phyloP scores from a whole-genome alignment of 106 monocot species.

The Phalaenopsis aphrodite region DNA sequence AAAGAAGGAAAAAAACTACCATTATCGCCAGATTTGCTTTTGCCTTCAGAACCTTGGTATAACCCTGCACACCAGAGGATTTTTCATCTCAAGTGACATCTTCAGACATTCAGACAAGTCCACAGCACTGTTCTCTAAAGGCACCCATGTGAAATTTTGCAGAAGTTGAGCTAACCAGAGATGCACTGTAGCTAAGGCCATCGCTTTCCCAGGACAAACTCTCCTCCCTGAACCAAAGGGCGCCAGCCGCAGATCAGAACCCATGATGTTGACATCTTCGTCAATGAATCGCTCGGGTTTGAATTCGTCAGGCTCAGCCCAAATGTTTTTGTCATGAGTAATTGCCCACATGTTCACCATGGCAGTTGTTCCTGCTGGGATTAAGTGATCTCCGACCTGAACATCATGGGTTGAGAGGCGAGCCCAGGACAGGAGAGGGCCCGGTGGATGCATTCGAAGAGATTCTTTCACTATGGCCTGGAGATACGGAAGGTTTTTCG shows the following conservation, averaged over 20 bases:
- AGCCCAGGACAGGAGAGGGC: conserved; percentile 13
- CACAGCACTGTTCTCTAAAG: neutral
- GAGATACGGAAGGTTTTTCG: conserved; percentile 8
- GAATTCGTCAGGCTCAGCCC: conserved; percentile 16
- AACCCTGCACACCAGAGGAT: conserved; percentile 14
- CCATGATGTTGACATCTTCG: conserved; percentile 15
- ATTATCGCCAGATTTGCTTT: too few species aligned
- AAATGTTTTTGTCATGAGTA: conserved; percentile 16
- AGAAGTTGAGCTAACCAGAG: conserved; percentile 28
- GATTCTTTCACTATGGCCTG: conserved; percentile 24
- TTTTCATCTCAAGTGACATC: conserved; percentile 27
- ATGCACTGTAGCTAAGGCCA: conserved; percentile 22
- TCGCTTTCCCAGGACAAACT: conserved; percentile 25
- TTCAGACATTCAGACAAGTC: conserved; percentile 17
- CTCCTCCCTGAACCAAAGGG: conserved; percentile 23
- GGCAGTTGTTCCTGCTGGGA: conserved; percentile 8
- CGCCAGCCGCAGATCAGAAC: conserved; percentile 21
- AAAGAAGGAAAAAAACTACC: neutral
- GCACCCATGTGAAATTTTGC: conserved; percentile 11
- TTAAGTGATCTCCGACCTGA: neutral
- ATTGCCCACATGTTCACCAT: conserved; percentile 24
- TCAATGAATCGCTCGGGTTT: conserved; percentile 12
- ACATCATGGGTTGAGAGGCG: conserved; percentile 20
- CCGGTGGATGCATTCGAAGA: conserved; percentile 17
- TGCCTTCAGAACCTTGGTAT: neutral